A percentile compares a stretch with the other conserved stretches of the same genome.
Conservation (phyloP, 83 land plant genomes). For the Larix sibirica region DNA sequence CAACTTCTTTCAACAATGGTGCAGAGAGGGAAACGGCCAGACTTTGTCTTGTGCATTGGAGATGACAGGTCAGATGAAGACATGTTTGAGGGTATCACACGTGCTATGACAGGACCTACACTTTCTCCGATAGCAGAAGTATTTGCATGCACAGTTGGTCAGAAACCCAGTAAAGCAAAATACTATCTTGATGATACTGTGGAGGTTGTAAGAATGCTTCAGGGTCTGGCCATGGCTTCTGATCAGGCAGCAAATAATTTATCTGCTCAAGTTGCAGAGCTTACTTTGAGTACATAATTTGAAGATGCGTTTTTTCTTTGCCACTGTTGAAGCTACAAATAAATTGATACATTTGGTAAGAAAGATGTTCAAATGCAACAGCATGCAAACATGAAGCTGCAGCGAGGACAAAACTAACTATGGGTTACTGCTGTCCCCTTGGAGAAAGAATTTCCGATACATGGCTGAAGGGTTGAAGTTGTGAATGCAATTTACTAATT, state of each 20-base stretch:
- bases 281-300: slow-evolving; percentile 3
- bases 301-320: not conserved
- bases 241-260: slow-evolving; percentile 7
- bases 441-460: not conserved
- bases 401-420: not conserved
- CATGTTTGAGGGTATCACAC: slow-evolving; percentile 68
- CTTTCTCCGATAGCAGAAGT: slow-evolving; percentile 37
- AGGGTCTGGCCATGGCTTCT: slow-evolving; percentile 44
- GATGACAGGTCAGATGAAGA: slow-evolving; percentile 84
- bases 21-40: slow-evolving; percentile 42
- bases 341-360: not conserved
- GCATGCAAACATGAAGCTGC: not conserved
- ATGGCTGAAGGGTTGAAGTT: not conserved
- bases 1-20: slow-evolving; percentile 45
- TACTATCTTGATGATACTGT: slow-evolving; percentile 66
- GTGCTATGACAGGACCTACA: slow-evolving; percentile 22
- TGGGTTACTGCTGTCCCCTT: not conserved
- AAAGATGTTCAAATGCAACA: not conserved
- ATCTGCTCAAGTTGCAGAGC: slow-evolving; percentile 6
- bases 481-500: not conserved
- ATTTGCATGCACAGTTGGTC: slow-evolving; percentile 77
- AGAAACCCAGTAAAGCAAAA: slow-evolving; percentile 73
- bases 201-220: slow-evolving; percentile 56
- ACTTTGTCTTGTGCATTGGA: slow-evolving; percentile 76
- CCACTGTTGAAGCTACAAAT: not conserved